Percentiles rank a stretch among this genome's conserved stretches.
phyloP scores from a whole-genome alignment of 768 basidiomycete species.

The Boletus barrowsii region DNA sequence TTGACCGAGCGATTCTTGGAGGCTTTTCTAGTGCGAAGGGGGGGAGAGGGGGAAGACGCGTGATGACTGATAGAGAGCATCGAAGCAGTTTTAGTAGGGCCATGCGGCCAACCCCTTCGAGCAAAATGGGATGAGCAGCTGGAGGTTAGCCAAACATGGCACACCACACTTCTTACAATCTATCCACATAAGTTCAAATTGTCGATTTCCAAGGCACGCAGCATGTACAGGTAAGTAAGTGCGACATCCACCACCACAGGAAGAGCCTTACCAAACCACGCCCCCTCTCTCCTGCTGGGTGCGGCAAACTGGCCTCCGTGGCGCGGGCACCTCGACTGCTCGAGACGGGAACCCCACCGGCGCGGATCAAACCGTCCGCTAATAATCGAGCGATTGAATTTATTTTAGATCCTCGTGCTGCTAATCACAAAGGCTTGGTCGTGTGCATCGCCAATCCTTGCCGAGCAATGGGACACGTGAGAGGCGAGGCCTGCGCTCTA shows the following conservation, averaged over 20 bases:
- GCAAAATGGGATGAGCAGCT: conserved; percentile 18
- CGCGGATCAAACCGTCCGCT: conserved; percentile 8
- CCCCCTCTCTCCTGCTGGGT: conserved; percentile 12
- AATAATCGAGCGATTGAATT: not conserved
- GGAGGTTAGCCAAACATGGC: conserved; percentile 20
- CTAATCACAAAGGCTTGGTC: conserved; percentile 1
- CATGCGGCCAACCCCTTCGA: conserved; percentile 23
- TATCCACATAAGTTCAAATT: conserved; percentile 35
- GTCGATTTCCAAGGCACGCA: conserved; percentile 21
- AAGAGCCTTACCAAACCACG: conserved; percentile 26
- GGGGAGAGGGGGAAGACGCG: conserved; percentile 6
- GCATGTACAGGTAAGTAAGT: conserved; percentile 18
- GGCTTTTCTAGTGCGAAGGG: conserved; percentile 21
- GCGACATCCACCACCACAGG: conserved; percentile 9
- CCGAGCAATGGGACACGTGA: not conserved
- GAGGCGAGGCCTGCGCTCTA: not conserved
- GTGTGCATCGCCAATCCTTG: not conserved
- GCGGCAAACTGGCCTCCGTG: not conserved
- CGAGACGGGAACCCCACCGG: not conserved
- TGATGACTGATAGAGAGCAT: conserved; percentile 15
- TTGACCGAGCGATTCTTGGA: not conserved
- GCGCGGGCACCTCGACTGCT: conserved; percentile 9
- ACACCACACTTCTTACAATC: conserved; percentile 18
- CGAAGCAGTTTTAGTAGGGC: conserved; percentile 10
- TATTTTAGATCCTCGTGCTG: not conserved